Evolutionary conservation across 352 stramenopile genomes (phyloP), one percentile per base, ranked within the genome.

Genomic region (Pythium periplocum): DNA sequence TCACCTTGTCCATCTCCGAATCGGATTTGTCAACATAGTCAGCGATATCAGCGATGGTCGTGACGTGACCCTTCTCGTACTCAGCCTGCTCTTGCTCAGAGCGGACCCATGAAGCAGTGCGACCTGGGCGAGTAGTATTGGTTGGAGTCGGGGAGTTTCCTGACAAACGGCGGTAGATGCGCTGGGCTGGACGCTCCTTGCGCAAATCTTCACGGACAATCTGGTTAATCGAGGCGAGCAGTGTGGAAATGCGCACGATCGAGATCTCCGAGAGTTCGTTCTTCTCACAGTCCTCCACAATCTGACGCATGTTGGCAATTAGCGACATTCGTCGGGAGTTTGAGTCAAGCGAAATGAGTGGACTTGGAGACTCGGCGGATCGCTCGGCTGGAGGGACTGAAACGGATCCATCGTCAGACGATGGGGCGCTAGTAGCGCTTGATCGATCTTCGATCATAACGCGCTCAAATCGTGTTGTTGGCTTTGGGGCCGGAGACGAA

Each of bases 141-240:
- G 4, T 52, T 17, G 0, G 42, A 33, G 17, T 38, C 41, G 6
- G 56, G 30, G 2, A 53, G n/a, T 62, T 52, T 47, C 55, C 51
- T 31, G 60, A 81, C 38, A 78, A 55, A 42, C 75, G 71, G 6
- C 75, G 75, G 35, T 78, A 55, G n/a, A 80, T 64, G 6, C 52
- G 59, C 36, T 76, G 68, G 0, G 71, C 37, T 53, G 66, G 51
- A 48, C 68, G 53, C 58, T 69, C 61, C 49, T 75, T 81, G 34
- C 75, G 69, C 46, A 89, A 32, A 40, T 89, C 78, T 33, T 89
- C 74, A 10, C 66, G 68, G 12, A 87, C 71, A 42, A 90, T 83
- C 53, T 90, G 78, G 55, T 71, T 78, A 31, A 86, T 75, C 0
- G 78, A 87, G 9, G 68, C 71, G 30, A 90, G 41, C 54, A 90